Percentiles rank a stretch among this genome's conserved stretches.
phyloP scores from a whole-genome alignment of 2,329 filamentous ascomycete species.

The Penicillium sp. region DNA sequence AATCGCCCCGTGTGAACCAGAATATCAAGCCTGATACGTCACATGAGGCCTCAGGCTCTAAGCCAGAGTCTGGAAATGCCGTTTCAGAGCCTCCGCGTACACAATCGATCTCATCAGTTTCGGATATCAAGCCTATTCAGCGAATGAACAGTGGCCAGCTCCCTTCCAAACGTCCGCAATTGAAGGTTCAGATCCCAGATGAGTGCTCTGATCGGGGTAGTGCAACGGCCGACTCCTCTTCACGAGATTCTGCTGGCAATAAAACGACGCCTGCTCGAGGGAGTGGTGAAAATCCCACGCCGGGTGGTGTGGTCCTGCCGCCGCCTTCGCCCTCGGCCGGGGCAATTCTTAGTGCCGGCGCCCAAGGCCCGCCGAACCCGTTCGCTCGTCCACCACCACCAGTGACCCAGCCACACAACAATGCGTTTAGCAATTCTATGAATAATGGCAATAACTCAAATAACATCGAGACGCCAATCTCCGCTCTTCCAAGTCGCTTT shows the following conservation, averaged over 20 bases:
- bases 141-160: conserved; percentile 74
- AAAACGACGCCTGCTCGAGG: conserved; percentile 60
- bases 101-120: conserved; percentile 62
- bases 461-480: conserved; percentile 76
- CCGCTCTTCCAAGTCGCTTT: conserved; percentile 87
- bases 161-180: conserved; percentile 70
- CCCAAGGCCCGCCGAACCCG: conserved; percentile 88
- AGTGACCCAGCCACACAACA: conserved; percentile 37
- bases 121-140: conserved; percentile 71
- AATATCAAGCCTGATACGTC: conserved; percentile 37
- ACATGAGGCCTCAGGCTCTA: conserved; percentile 55
- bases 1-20: conserved; percentile 45
- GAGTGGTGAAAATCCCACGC: conserved; percentile 57
- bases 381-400: conserved; percentile 87
- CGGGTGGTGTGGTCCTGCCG: conserved; percentile 76
- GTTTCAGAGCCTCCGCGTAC: conserved; percentile 46
- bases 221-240: conserved; percentile 69
- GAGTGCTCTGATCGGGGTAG: conserved; percentile 77
- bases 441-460: conserved; percentile 23
- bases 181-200: conserved; percentile 94
- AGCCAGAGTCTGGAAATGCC: conserved; percentile 59
- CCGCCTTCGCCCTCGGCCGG: conserved; percentile 89
- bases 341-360: conserved; percentile 83
- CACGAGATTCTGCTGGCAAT: conserved; percentile 61
- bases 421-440: conserved; percentile 38